phyloP scores from a whole-genome alignment of 805 yeast species.

The Myxozyma neglecta region DNA sequence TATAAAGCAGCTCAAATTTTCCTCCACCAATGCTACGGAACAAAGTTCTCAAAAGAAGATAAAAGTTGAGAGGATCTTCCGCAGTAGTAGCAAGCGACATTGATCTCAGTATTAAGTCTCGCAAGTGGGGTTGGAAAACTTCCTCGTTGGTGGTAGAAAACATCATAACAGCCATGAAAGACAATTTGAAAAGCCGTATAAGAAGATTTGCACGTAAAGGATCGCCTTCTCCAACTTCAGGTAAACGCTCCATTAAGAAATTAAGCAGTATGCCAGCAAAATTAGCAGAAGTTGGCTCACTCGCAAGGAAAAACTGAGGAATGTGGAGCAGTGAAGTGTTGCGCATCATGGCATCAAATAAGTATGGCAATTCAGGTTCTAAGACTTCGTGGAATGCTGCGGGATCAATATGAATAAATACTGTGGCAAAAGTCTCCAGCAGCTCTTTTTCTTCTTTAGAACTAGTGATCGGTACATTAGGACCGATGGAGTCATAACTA shows the following conservation, averaged over 20 bases:
- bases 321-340: conserved; percentile 86
- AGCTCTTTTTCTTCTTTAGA: conserved; percentile 91
- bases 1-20: conserved; percentile 86
- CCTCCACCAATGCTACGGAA: conserved; percentile 98
- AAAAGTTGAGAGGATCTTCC: conserved; percentile 87
- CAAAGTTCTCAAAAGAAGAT: conserved; percentile 80
- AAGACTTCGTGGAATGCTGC: conserved; percentile 93
- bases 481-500: conserved; percentile 62
- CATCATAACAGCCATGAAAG: conserved; percentile 92
- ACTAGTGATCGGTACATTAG: conserved; percentile 79
- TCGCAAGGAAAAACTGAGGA: conserved; percentile 91
- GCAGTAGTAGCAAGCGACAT: conserved; percentile 78
- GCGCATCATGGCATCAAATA: conserved; percentile 74
- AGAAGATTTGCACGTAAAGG: conserved; percentile 74
- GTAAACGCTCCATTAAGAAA: conserved; percentile 70
- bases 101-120: conserved; percentile 76
- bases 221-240: conserved; percentile 78
- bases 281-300: conserved; percentile 90
- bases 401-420: conserved; percentile 90
- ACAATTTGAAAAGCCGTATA: conserved; percentile 82
- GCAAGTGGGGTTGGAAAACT: conserved; percentile 84
- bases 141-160: conserved; percentile 83
- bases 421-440: conserved; percentile 93
- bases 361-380: conserved; percentile 70
- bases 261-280: conserved; percentile 81